Percentiles rank a stretch among this genome's conserved stretches.
These are phyloP conservation scores for Calonectria pauciramosa DNA, from an alignment of 2,329 filamentous ascomycete genomes.

Conservation along the genomic window DNA sequence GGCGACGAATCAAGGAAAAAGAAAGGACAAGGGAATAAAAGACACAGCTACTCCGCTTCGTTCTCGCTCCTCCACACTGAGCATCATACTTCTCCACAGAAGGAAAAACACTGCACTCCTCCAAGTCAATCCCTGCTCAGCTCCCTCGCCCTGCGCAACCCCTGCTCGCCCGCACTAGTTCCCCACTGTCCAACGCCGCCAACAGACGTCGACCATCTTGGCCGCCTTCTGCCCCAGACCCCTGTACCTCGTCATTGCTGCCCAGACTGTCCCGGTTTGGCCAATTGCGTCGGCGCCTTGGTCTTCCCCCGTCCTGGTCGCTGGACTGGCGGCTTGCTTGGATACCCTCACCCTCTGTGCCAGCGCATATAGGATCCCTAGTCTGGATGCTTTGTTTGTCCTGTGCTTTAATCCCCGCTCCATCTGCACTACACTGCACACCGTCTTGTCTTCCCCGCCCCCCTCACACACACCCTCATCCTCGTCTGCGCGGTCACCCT, in stretches of 20 bases:
- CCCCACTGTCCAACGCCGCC: conserved; percentile 38
- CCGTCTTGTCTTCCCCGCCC: conserved; percentile 24
- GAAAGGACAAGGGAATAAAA: conserved; percentile 4
- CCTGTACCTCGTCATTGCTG: conserved; percentile 34
- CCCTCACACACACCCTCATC: conserved; percentile 25
- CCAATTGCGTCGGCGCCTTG: conserved; percentile 21
- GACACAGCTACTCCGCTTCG: conserved; percentile 11
- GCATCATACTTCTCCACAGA: conserved; percentile 16
- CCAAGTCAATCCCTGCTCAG: conserved; percentile 30
- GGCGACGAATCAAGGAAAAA: not conserved
- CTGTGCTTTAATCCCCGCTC: conserved; percentile 40
- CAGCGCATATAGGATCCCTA: conserved; percentile 43
- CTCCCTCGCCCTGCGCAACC: conserved; percentile 31
- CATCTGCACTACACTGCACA: conserved; percentile 37
- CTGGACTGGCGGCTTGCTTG: conserved; percentile 28
- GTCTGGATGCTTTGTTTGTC: conserved; percentile 34
- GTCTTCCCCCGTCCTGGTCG: conserved; percentile 24
- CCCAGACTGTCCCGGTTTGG: conserved; percentile 25
- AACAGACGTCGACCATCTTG: conserved; percentile 34
- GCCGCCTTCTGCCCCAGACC: conserved; percentile 25
- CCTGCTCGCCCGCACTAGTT: conserved; percentile 37
- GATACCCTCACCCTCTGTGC: conserved; percentile 39
- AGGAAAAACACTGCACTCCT: conserved; percentile 12
- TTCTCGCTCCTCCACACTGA: conserved; percentile 20
- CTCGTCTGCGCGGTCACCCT: conserved; percentile 14